Evolutionary conservation across 768 basidiomycete genomes (phyloP).

Genomic region (Russula olivacea): DNA sequence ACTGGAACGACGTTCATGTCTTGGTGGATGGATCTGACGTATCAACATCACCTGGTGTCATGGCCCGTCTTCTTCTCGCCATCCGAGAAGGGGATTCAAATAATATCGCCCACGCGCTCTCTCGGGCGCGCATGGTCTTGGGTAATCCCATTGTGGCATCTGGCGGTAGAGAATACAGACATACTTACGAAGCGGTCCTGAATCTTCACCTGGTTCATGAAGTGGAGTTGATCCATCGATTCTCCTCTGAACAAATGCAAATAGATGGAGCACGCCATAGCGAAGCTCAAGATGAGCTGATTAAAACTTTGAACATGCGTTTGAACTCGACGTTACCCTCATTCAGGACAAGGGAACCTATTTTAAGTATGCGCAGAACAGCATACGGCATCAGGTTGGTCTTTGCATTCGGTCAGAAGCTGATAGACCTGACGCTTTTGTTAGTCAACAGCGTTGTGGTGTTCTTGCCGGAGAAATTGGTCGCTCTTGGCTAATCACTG

Average conservation of each 20-base stretch:
- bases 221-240: conserved; percentile 58
- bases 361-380: conserved; percentile 84
- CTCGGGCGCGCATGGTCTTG: conserved; percentile 61
- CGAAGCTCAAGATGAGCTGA: conserved; percentile 41
- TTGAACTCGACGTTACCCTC: conserved; percentile 78
- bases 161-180: conserved; percentile 73
- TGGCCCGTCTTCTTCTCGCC: conserved; percentile 75
- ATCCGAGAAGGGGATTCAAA: conserved; percentile 53
- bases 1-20: conserved; percentile 76
- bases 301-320: conserved; percentile 50
- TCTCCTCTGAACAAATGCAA: conserved; percentile 38
- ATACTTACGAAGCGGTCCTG: conserved; percentile 81
- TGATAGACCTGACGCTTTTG: background rate
- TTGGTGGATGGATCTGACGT: conserved; percentile 48
- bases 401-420: background rate
- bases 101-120: conserved; percentile 46
- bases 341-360: conserved; percentile 81
- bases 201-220: conserved; percentile 85
- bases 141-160: conserved; percentile 80
- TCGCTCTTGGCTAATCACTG: conserved; percentile 82
- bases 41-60: conserved; percentile 57
- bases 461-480: conserved; percentile 43
- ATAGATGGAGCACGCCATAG: conserved; percentile 32
- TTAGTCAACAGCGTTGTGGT: conserved; percentile 13
- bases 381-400: conserved; percentile 62